Evolutionary conservation across 1,139 yeast genomes (phyloP).

Genomic region (Groenewaldozyma auringiensis): DNA sequence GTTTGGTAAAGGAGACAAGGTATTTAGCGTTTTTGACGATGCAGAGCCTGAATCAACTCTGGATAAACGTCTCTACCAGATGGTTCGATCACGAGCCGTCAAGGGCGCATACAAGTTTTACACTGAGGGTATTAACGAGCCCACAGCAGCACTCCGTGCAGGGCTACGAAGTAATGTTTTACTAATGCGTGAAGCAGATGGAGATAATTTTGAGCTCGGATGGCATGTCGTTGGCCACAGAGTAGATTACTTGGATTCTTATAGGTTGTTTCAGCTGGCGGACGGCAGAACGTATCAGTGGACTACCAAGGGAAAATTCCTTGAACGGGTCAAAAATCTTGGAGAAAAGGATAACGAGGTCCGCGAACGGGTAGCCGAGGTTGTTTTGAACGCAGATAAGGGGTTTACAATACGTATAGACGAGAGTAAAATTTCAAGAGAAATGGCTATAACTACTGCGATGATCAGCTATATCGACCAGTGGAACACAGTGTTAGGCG

Average conservation of each 20-base stretch:
- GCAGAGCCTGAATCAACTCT: slow-evolving; percentile 27
- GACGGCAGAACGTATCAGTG: slow-evolving; percentile 58
- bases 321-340: slow-evolving; percentile 48
- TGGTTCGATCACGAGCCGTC: slow-evolving; percentile 53
- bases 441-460: slow-evolving; percentile 52
- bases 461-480: slow-evolving; percentile 55
- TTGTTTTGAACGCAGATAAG: slow-evolving; percentile 39
- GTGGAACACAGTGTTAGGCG: slow-evolving; percentile 54
- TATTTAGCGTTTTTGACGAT: slow-evolving; percentile 47
- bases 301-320: slow-evolving; percentile 51
- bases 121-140: slow-evolving; percentile 45
- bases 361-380: slow-evolving; percentile 49
- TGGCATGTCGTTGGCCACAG: slow-evolving; percentile 54
- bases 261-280: slow-evolving; percentile 49
- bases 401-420: slow-evolving; percentile 51
- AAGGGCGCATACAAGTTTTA: slow-evolving; percentile 58
- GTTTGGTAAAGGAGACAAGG: slow-evolving; percentile 52
- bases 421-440: slow-evolving; percentile 46
- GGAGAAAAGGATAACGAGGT: slow-evolving; percentile 59
- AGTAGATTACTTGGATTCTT: slow-evolving; percentile 55
- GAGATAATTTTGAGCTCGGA: slow-evolving; percentile 50
- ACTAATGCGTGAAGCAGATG: slow-evolving; percentile 41
- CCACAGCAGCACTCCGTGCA: slow-evolving; percentile 52
- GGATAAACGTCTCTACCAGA: slow-evolving; percentile 41
- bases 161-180: slow-evolving; percentile 53